Base-by-base conservation (phyloP, 768 basidiomycete genomes). In the Hydnum rufescens region DNA sequence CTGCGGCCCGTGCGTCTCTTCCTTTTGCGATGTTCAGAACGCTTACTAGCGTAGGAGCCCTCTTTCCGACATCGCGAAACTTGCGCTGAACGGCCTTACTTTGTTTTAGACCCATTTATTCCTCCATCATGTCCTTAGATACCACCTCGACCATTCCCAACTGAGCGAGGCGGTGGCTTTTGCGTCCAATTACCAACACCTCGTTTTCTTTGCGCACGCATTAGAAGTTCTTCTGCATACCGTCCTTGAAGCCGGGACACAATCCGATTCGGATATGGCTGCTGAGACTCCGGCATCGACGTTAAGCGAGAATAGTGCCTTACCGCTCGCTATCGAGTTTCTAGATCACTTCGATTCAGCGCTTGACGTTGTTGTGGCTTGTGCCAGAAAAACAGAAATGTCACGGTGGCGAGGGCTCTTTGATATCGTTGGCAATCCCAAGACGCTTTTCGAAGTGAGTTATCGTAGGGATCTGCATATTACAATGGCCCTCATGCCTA, bases 311-410 rank as follows among this genome's bases (percentile, higher is more conserved):
- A 49, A 36, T 8, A 54, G 46, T 2, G 57, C 80, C 6, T 65
- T 96, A 29, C 71, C 79, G 0, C 68, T 70, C 2, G 80, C 83
- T 5, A 71, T 97, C 56, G 84, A 88, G 57, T 96, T 99, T 60
- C 67, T 99, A 57, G 95, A 99, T 60, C 78, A 96, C 62, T 97
- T 97, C 61, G 85, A 92, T 55, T 82, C 76, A 51, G 75, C 82
- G 4, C 66, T 96, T 53, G 89, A 96, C 54, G 90, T 97, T 4
- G 86, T 97, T 8, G 92, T 96, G 5, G 81, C 85, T 3, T 96
- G 93, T 60, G 93, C 95, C 19, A 72, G 95, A 51, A 99, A 99
- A 68, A 96, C 88, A 4, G 95, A 99, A 65, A 74, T 92, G 62
- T 80, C 85, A 3, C 67, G 82, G 49, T 99, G 95, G 95, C 74